Percentiles rank a stretch among this genome's conserved stretches.
Evolutionary conservation across 225 moss, liverwort and hornwort species (phyloP).

Genomic region (Bryoerythrophyllum caledonicum): DNA sequence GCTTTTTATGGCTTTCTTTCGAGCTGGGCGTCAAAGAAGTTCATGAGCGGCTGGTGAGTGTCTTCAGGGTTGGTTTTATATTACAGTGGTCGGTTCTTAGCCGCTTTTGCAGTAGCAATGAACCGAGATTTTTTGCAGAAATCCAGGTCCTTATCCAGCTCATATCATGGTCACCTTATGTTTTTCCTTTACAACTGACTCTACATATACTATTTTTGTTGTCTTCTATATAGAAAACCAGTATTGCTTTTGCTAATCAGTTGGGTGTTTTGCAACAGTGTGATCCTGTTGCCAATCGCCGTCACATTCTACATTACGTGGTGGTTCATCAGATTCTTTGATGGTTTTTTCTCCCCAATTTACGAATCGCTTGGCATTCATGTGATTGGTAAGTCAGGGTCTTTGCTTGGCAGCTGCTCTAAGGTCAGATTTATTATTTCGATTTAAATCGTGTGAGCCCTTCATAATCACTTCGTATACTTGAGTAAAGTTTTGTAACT

Average conservation of each 20-base stretch:
- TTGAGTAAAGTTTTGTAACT: background rate
- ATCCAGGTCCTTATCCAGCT: constrained; percentile 8
- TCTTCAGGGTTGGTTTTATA: background rate
- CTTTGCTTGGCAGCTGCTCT: background rate
- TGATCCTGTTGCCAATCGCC: constrained; percentile 94
- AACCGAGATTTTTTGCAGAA: background rate
- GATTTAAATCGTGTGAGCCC: background rate
- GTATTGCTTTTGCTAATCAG: background rate
- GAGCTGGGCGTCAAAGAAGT: constrained; percentile 99
- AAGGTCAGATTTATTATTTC: background rate
- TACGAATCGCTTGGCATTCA: constrained; percentile 88
- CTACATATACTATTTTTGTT: background rate
- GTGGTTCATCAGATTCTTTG: constrained; percentile 95
- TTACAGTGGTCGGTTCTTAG: background rate
- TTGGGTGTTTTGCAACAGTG: constrained; percentile 54
- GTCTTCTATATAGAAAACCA: too few species aligned
- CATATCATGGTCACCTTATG: background rate
- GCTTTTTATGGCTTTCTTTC: constrained; percentile 95
- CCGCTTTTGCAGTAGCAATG: background rate
- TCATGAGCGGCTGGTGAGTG: constrained; percentile 99
- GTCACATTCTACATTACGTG: constrained; percentile 98
- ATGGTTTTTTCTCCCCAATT: constrained; percentile 90
- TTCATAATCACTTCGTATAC: background rate
- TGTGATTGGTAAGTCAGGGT: constrained; percentile 66
- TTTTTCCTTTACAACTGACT: background rate